Evolutionary conservation across 768 basidiomycete genomes (phyloP).

Genomic region (Mycena polygramma): DNA sequence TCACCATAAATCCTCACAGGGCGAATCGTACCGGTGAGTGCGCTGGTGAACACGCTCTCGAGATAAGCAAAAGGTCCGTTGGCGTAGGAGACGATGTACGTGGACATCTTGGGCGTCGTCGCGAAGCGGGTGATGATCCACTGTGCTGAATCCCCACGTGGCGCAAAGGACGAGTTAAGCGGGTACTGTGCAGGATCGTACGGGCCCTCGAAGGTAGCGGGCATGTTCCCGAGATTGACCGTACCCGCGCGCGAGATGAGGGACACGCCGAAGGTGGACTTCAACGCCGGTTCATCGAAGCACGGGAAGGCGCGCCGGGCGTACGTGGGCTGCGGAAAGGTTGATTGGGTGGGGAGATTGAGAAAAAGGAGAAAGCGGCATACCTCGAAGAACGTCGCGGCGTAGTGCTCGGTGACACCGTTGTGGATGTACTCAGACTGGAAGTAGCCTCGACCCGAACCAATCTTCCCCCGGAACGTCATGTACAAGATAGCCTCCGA

Average conservation of each 20-base stretch:
- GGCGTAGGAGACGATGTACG: conserved; percentile 76
- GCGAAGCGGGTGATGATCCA: conserved; percentile 76
- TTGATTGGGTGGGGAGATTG: neutral
- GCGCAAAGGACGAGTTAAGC: conserved; percentile 44
- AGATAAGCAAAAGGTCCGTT: conserved; percentile 69
- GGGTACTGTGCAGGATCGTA: conserved; percentile 36
- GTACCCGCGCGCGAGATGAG: conserved; percentile 69
- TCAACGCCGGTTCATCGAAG: conserved; percentile 82
- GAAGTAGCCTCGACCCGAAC: conserved; percentile 54
- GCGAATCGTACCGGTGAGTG: conserved; percentile 69
- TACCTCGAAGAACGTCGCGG: conserved; percentile 77
- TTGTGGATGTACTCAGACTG: conserved; percentile 57
- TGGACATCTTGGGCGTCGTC: conserved; percentile 75
- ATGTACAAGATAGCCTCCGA: conserved; percentile 1
- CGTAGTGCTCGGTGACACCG: conserved; percentile 58
- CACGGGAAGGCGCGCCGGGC: conserved; percentile 72
- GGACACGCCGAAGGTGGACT: conserved; percentile 70
- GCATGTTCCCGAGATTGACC: conserved; percentile 77
- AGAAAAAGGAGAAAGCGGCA: neutral
- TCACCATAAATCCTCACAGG: conserved; percentile 75
- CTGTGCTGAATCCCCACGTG: conserved; percentile 26
- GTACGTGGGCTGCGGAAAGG: conserved; percentile 63
- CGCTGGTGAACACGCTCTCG: conserved; percentile 69
- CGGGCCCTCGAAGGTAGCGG: conserved; percentile 56
- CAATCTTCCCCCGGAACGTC: conserved; percentile 10